These are phyloP conservation scores for Microbotryum silenes-acaulis DNA, from an alignment of 1,284 basidiomycete genomes.

Conservation along the genomic window DNA sequence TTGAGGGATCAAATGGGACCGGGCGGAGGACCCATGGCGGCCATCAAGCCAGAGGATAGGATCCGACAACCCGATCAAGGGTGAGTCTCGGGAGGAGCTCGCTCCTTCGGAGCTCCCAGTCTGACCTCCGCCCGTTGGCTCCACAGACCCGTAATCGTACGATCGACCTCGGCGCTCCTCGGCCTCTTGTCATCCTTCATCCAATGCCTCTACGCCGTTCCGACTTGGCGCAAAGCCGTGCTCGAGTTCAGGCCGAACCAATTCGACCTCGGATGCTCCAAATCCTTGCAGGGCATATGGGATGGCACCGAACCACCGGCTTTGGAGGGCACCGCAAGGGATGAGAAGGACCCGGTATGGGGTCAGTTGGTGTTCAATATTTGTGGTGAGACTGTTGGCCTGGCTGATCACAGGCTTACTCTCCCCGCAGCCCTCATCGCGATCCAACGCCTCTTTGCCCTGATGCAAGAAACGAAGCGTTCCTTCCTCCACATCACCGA, in stretches of 20 bases:
- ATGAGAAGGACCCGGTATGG: background rate
- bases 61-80: slow-evolving; percentile 5
- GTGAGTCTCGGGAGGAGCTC: background rate
- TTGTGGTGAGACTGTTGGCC: background rate
- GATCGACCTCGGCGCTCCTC: slow-evolving; percentile 15
- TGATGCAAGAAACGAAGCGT: slow-evolving; percentile 19
- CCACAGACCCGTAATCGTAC: slow-evolving; percentile 13
- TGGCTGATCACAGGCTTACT: too few relatives aligned
- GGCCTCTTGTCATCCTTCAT: slow-evolving; percentile 16
- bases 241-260: slow-evolving; percentile 11
- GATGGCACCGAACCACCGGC: background rate
- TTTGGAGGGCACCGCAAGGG: too few relatives aligned
- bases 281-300: background rate
- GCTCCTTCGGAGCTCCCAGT: background rate
- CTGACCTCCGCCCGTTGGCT: too few relatives aligned
- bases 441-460: slow-evolving; percentile 23
- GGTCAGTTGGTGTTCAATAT: background rate
- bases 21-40: background rate
- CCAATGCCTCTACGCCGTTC: slow-evolving; percentile 20
- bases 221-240: slow-evolving; percentile 19
- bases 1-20: slow-evolving; percentile 4
- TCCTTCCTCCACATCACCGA: slow-evolving; percentile 27
- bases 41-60: slow-evolving; percentile 13
- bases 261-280: background rate
- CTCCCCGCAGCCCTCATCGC: slow-evolving; percentile 12